Conservation (phyloP, 2,329 filamentous ascomycete genomes). For the Fusarium torreyae region DNA sequence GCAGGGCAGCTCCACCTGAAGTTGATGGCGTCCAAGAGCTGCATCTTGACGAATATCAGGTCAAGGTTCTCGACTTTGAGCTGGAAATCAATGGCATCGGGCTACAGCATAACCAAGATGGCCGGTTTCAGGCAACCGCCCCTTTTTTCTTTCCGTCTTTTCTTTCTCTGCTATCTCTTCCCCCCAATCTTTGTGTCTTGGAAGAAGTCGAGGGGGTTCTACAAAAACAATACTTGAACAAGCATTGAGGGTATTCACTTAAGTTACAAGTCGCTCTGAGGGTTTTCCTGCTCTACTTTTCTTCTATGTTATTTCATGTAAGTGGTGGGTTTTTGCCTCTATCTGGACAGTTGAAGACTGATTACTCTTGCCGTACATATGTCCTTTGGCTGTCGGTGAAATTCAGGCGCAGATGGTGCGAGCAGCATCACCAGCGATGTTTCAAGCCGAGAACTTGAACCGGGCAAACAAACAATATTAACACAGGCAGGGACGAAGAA, state of each 20-base stretch:
- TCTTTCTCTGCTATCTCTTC: background rate
- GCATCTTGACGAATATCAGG: background rate
- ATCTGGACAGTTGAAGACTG: background rate
- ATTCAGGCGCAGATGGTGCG: too few relatives aligned
- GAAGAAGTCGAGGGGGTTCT: background rate
- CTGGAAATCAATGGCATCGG: background rate
- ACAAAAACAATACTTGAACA: background rate
- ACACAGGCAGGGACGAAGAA: too few relatives aligned
- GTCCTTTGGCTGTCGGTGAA: background rate
- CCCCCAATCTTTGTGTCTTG: background rate
- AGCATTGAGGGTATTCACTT: too few relatives aligned
- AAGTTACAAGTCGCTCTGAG: too few relatives aligned
- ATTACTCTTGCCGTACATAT: background rate
- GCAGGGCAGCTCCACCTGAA: background rate
- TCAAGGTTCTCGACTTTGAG: background rate
- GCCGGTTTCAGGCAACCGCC: background rate
- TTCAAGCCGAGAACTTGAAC: too few relatives aligned
- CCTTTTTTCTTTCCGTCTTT: background rate
- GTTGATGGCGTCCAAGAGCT: background rate
- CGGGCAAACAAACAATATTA: too few relatives aligned
- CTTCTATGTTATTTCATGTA: background rate
- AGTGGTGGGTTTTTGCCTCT: background rate
- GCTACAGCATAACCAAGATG: background rate
- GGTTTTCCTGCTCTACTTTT: background rate
- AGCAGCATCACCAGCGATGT: too few relatives aligned